These are phyloP conservation scores for Boletellus dicymbophilus DNA, from an alignment of 1,284 basidiomycete species.

Conservation along the genomic window DNA sequence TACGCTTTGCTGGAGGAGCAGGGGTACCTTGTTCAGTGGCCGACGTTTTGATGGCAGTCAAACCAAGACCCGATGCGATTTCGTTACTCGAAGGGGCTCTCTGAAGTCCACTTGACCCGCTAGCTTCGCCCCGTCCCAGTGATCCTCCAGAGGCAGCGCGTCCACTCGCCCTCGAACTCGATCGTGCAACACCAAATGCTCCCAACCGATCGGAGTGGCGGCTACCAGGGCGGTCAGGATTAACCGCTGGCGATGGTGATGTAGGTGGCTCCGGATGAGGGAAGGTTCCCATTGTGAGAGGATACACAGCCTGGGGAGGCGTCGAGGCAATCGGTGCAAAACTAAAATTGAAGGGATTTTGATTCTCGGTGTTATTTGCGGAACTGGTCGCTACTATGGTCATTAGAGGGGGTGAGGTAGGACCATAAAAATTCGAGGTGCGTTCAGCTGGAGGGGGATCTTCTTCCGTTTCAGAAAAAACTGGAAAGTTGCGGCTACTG, in stretches of 20 bases:
- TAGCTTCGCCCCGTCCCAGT: constrained; percentile 26
- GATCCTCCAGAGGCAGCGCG: constrained; percentile 32
- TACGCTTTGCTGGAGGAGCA: constrained; percentile 49
- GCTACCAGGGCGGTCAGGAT: constrained; percentile 35
- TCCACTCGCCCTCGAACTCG: constrained; percentile 34
- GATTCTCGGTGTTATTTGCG: constrained; percentile 53
- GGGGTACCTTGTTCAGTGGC: constrained; percentile 31
- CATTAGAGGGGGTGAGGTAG: constrained; percentile 37
- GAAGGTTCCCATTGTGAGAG: constrained; percentile 46
- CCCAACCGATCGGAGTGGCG: constrained; percentile 36
- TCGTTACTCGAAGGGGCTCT: constrained; percentile 39
- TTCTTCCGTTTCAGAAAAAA: constrained; percentile 45
- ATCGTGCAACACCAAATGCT: constrained; percentile 30
- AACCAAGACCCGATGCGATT: constrained; percentile 38
- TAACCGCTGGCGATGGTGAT: constrained; percentile 64
- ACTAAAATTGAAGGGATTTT: constrained; percentile 53
- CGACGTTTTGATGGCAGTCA: constrained; percentile 35
- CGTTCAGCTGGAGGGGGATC: constrained; percentile 51
- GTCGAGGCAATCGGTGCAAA: constrained; percentile 56
- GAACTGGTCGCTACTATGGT: constrained; percentile 40
- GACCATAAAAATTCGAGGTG: constrained; percentile 52
- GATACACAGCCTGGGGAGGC: constrained; percentile 42
- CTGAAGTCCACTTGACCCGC: constrained; percentile 28
- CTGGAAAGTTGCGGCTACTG: constrained; percentile 39
- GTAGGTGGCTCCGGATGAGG: constrained; percentile 68